These are phyloP conservation scores for Acacia acuminata DNA, from an alignment of 306 rosid genomes.

Conservation along the genomic window DNA sequence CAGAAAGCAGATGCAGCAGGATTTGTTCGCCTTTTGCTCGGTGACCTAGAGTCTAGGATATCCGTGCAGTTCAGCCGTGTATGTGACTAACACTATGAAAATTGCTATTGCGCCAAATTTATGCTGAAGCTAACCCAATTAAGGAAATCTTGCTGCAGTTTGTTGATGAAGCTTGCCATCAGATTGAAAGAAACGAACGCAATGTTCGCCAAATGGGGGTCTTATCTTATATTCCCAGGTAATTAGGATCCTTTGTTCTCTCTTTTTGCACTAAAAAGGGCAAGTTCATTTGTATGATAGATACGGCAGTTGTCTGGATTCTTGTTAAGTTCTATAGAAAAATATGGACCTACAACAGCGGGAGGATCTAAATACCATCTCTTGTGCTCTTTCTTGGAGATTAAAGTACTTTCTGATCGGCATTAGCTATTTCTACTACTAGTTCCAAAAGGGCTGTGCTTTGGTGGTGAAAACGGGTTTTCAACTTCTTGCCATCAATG, in stretches of 20 bases:
- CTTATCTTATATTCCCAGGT: slow-evolving; percentile 93
- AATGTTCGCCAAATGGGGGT: slow-evolving; percentile 92
- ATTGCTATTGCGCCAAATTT: slow-evolving; percentile 18
- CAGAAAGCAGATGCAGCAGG: slow-evolving; percentile 99
- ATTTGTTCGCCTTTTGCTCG: slow-evolving; percentile 95
- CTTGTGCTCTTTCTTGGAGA: slow-evolving; percentile 15
- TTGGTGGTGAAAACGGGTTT: not conserved
- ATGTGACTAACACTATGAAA: slow-evolving; percentile 42
- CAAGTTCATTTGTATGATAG: slow-evolving; percentile 13
- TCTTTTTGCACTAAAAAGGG: slow-evolving; percentile 8
- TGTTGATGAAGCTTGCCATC: slow-evolving; percentile 99
- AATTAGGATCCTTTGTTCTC: slow-evolving; percentile 28
- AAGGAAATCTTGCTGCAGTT: slow-evolving; percentile 57
- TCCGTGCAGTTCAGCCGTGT: slow-evolving; percentile 92
- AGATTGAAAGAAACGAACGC: slow-evolving; percentile 95
- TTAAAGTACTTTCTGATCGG: not conserved
- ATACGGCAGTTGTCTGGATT: slow-evolving; percentile 10
- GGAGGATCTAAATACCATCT: slow-evolving; percentile 16
- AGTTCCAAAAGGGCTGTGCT: not conserved
- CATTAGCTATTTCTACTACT: not conserved
- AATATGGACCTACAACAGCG: not conserved
- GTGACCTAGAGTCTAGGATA: slow-evolving; percentile 86
- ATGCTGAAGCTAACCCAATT: slow-evolving; percentile 29
- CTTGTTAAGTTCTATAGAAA: not conserved
- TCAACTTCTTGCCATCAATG: not conserved